Percentiles rank a stretch among this genome's conserved stretches.
Evolutionary conservation across 345 rosid species (phyloP).

Genomic region (Balakata baccata): DNA sequence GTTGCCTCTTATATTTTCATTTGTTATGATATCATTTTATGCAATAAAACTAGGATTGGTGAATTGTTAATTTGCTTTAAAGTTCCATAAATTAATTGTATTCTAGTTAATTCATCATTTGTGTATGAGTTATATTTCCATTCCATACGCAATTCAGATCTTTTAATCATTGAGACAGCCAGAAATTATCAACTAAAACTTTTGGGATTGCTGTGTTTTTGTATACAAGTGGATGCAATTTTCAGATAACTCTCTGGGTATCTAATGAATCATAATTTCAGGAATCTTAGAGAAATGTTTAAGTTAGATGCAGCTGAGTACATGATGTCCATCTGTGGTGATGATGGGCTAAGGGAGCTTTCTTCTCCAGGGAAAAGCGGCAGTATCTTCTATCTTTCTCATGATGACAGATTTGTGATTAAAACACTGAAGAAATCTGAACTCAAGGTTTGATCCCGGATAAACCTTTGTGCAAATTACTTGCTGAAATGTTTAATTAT

Average conservation of each 20-base stretch:
- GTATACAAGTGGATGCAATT: neutral
- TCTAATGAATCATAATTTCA: conserved; percentile 27
- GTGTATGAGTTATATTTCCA: neutral
- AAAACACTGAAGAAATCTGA: conserved; percentile 80
- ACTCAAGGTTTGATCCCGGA: conserved; percentile 64
- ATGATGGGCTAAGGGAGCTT: conserved; percentile 79
- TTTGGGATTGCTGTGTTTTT: neutral
- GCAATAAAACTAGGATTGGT: neutral
- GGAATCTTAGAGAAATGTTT: conserved; percentile 97
- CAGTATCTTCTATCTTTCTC: conserved; percentile 90
- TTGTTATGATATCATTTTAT: neutral
- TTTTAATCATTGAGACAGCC: neutral
- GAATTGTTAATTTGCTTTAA: neutral
- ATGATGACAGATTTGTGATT: conserved; percentile 83
- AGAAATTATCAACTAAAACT: neutral
- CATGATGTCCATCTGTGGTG: conserved; percentile 99
- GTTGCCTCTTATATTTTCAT: neutral
- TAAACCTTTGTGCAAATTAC: neutral
- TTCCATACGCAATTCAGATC: neutral
- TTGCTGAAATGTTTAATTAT: neutral
- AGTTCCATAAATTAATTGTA: neutral
- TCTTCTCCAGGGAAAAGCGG: conserved; percentile 95
- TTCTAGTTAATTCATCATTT: neutral
- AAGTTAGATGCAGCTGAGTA: conserved; percentile 95
- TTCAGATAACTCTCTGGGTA: conserved; percentile 6